phyloP scores from a whole-genome alignment of 768 basidiomycete genomes.

The Mycena vitilis region DNA sequence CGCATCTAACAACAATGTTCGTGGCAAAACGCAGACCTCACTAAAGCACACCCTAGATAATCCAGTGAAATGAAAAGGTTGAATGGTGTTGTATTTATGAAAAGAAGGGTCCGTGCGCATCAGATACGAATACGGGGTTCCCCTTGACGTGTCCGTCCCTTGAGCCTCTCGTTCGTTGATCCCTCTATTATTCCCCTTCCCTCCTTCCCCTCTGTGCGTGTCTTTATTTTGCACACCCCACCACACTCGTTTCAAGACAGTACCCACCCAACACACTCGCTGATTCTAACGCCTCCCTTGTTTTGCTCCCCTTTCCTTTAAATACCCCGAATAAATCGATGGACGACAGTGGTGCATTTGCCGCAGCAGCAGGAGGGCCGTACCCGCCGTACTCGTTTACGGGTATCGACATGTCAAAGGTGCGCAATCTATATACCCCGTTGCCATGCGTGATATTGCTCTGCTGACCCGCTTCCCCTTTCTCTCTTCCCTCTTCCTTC shows the following conservation, averaged over 20 bases:
- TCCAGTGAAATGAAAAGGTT: too few relatives aligned
- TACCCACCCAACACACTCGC: background rate
- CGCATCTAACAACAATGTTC: too few relatives aligned
- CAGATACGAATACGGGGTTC: too few relatives aligned
- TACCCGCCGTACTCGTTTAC: constrained; percentile 76
- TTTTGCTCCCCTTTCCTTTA: too few relatives aligned
- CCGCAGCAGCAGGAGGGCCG: constrained; percentile 74
- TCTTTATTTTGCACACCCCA: constrained; percentile 39
- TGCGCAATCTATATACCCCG: constrained; percentile 42
- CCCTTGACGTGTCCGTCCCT: too few relatives aligned
- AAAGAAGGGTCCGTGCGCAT: too few relatives aligned
- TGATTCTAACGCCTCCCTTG: constrained; percentile 48
- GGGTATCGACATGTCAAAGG: constrained; percentile 95
- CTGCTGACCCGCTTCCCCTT: constrained; percentile 2
- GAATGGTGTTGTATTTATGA: too few relatives aligned
- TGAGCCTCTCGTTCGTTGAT: background rate
- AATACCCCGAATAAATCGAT: background rate
- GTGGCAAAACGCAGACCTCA: too few relatives aligned
- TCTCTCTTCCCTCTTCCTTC: constrained; percentile 8
- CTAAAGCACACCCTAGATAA: too few relatives aligned
- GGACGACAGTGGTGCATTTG: constrained; percentile 66
- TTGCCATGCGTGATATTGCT: constrained; percentile 21
- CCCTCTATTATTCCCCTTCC: constrained; percentile 23
- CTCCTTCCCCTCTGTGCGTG: constrained; percentile 43
- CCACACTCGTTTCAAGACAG: constrained; percentile 5